Evolutionary conservation across 768 basidiomycete species (phyloP).

Genomic region (Lentinula edodes): DNA sequence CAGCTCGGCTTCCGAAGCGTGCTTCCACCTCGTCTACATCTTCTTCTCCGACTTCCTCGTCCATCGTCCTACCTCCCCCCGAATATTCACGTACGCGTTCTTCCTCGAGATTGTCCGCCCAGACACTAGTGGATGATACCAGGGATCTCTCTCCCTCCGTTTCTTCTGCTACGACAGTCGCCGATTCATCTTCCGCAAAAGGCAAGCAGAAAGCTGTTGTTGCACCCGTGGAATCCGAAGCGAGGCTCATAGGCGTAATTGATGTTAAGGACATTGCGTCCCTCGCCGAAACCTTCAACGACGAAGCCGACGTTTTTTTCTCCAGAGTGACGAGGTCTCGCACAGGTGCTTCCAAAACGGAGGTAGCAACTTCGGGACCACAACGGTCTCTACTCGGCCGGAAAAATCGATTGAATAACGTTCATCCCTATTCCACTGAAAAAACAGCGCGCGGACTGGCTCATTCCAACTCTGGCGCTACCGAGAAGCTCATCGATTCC

Average conservation of each 20-base stretch:
- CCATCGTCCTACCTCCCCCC: not conserved
- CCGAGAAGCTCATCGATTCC: not conserved
- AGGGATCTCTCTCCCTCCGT: not conserved
- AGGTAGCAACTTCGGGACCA: not conserved
- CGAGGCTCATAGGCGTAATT: not conserved
- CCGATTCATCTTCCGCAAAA: not conserved
- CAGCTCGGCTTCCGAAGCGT: not conserved
- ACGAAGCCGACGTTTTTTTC: not conserved
- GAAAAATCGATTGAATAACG: not conserved
- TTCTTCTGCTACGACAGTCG: not conserved
- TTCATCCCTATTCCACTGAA: not conserved
- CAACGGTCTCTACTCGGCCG: not conserved
- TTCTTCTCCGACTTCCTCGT: not conserved
- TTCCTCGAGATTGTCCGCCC: conserved; percentile 1
- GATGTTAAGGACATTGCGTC: not conserved
- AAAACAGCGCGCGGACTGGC: not conserved
- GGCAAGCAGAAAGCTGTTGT: not conserved
- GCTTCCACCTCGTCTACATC: not conserved
- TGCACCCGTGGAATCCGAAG: not conserved
- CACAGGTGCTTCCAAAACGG: not conserved
- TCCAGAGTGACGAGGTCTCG: not conserved
- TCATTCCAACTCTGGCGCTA: not conserved
- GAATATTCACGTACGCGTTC: conserved; percentile 1
- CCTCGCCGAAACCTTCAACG: not conserved
- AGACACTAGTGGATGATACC: not conserved